Evolutionary conservation across 169 alveolate genomes (phyloP).

Genomic region (Plasmodium yoelii): DNA sequence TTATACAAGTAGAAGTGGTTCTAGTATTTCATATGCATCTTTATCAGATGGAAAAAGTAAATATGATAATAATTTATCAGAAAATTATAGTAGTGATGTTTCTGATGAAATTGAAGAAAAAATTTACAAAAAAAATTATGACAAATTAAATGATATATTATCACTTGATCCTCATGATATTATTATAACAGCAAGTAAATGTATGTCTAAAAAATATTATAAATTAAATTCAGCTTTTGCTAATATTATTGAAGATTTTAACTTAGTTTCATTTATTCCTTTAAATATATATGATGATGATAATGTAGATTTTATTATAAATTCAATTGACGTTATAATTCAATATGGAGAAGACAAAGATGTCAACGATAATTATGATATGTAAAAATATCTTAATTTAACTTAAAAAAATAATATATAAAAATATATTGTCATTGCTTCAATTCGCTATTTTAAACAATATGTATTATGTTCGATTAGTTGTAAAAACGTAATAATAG

Average conservation of each 20-base stretch:
- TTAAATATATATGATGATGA: slow-evolving; percentile 85
- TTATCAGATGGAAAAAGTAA: slow-evolving; percentile 7
- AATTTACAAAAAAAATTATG: slow-evolving; percentile 67
- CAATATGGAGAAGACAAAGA: slow-evolving; percentile 89
- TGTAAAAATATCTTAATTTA: slow-evolving; percentile 16
- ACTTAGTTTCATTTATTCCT: slow-evolving; percentile 84
- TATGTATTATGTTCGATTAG: too few species aligned
- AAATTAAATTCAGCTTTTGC: slow-evolving; percentile 85
- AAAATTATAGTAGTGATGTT: slow-evolving; percentile 16
- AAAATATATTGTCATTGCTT: too few species aligned
- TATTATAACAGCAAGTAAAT: slow-evolving; percentile 62
- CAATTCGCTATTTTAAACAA: too few species aligned
- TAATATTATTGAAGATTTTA: slow-evolving; percentile 83
- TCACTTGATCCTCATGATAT: slow-evolving; percentile 74
- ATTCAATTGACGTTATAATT: slow-evolving; percentile 82
- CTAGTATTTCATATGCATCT: slow-evolving; percentile 36
- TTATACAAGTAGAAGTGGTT: slow-evolving; percentile 44
- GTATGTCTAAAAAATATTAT: slow-evolving; percentile 81
- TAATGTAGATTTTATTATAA: slow-evolving; percentile 82
- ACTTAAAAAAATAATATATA: too few species aligned
- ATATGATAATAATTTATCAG: neutral
- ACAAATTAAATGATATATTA: slow-evolving; percentile 75
- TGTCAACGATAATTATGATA: slow-evolving; percentile 84
- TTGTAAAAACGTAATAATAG: too few species aligned
- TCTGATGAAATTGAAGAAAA: slow-evolving; percentile 64